phyloP scores from a whole-genome alignment of 2,329 filamentous ascomycete genomes.

The Coniochaeta ligniaria region DNA sequence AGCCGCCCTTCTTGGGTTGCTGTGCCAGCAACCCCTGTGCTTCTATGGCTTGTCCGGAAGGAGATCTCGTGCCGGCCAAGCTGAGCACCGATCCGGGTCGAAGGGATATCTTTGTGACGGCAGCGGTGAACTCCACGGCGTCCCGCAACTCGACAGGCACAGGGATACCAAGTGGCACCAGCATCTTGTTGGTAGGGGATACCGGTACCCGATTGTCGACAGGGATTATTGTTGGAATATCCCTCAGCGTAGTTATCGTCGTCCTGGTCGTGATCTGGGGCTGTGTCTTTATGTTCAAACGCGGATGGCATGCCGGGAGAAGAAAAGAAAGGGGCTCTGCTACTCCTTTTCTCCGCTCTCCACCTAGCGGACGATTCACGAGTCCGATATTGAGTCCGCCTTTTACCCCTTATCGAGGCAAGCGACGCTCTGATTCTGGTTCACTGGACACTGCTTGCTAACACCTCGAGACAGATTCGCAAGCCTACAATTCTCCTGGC shows the following conservation, averaged over 20 bases:
- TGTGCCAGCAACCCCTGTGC: constrained; percentile 26
- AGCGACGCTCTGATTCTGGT: background rate
- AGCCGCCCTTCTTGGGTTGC: constrained; percentile 30
- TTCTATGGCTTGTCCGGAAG: constrained; percentile 14
- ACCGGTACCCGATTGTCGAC: constrained; percentile 4
- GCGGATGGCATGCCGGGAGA: constrained; percentile 4
- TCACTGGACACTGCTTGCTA: background rate
- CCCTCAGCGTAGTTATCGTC: constrained; percentile 5
- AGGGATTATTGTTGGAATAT: constrained; percentile 13
- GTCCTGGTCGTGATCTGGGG: constrained; percentile 7
- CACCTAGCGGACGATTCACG: background rate
- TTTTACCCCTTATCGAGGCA: background rate
- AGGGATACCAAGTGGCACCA: background rate
- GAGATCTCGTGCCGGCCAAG: constrained; percentile 15
- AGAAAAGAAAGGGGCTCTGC: constrained; percentile 3
- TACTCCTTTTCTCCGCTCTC: background rate
- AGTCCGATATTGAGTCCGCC: background rate
- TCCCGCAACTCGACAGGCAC: background rate
- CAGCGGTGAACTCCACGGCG: background rate
- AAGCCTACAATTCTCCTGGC: background rate
- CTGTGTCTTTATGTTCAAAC: constrained; percentile 4
- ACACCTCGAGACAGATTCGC: background rate
- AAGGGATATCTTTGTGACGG: constrained; percentile 9
- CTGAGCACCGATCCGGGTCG: constrained; percentile 14
- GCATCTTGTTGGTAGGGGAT: background rate